Evolutionary conservation across 225 moss, liverwort and hornwort species (phyloP).

Genomic region (Physcomitrellopsis africana): DNA sequence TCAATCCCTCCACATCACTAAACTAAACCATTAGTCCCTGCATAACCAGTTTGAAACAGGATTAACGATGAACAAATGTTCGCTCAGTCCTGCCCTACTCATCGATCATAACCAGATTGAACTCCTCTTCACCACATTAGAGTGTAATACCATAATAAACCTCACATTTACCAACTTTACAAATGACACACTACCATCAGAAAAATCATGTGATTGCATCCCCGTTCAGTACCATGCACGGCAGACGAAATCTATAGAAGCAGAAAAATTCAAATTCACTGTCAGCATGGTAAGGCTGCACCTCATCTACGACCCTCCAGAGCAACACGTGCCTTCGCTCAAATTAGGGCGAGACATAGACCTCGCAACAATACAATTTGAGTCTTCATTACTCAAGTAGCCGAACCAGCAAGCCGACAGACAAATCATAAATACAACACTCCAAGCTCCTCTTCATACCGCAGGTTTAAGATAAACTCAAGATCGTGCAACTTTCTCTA

Average conservation of each 20-base stretch:
- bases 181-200: constrained; percentile 33
- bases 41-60: constrained; percentile 13
- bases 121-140: neutral
- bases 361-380: constrained; percentile 11
- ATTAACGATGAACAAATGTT: neutral
- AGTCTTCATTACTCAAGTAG: constrained; percentile 15
- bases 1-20: constrained; percentile 33
- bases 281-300: constrained; percentile 6
- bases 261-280: constrained; percentile 7
- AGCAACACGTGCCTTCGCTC: neutral
- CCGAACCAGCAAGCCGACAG: constrained; percentile 3
- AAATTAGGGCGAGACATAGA: constrained; percentile 14
- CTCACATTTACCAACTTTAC: neutral
- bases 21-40: constrained; percentile 21
- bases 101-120: constrained; percentile 4
- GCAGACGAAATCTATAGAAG: neutral
- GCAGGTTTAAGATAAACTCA: constrained; percentile 1
- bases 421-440: neutral
- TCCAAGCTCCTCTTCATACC: neutral
- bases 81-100: constrained; percentile 18
- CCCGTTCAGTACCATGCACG: neutral
- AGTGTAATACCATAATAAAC: neutral
- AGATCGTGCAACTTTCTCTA: constrained; percentile 19
- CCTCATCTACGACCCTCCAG: neutral
- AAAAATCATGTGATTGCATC: neutral